Percentiles rank a stretch among this genome's conserved stretches.
phyloP scores from a whole-genome alignment of 352 stramenopile genomes.

The Pythium dissimile region DNA sequence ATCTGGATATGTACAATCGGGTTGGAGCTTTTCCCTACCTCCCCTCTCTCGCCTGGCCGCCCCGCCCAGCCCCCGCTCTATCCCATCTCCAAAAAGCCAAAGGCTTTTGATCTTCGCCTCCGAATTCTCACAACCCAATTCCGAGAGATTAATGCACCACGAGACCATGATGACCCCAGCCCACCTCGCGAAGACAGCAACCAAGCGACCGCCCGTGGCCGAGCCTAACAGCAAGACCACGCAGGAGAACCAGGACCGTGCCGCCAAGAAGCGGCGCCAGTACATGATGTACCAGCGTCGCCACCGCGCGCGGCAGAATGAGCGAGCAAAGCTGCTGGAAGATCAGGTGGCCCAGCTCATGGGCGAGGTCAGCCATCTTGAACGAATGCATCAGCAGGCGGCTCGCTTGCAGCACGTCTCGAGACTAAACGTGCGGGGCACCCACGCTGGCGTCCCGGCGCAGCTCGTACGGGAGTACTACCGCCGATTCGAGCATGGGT shows the following conservation, averaged over 20 bases:
- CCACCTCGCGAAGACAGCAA: too few relatives aligned
- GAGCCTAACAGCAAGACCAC: not conserved
- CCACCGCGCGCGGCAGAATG: conserved; percentile 65
- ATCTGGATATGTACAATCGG: too few relatives aligned
- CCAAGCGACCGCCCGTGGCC: too few relatives aligned
- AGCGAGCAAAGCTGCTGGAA: conserved; percentile 38
- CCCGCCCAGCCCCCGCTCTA: too few relatives aligned
- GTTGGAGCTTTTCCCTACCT: too few relatives aligned
- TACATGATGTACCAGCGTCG: conserved; percentile 69
- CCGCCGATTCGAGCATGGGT: conserved; percentile 34
- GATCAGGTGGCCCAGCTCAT: conserved; percentile 38
- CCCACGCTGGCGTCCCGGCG: conserved; percentile 23
- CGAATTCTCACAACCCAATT: not conserved
- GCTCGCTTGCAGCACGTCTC: not conserved
- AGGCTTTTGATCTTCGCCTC: not conserved
- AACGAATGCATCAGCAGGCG: not conserved
- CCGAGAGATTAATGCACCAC: not conserved
- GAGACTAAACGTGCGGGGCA: not conserved
- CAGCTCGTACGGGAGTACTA: conserved; percentile 52
- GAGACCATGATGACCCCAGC: not conserved
- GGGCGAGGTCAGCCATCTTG: conserved; percentile 14
- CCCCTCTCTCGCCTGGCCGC: too few relatives aligned
- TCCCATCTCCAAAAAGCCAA: not conserved
- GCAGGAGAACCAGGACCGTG: conserved; percentile 27
- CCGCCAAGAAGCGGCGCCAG: conserved; percentile 32